These are phyloP conservation scores for Theobroma grandiflorum DNA, from an alignment of 441 rosid genomes.

Conservation along the genomic window DNA sequence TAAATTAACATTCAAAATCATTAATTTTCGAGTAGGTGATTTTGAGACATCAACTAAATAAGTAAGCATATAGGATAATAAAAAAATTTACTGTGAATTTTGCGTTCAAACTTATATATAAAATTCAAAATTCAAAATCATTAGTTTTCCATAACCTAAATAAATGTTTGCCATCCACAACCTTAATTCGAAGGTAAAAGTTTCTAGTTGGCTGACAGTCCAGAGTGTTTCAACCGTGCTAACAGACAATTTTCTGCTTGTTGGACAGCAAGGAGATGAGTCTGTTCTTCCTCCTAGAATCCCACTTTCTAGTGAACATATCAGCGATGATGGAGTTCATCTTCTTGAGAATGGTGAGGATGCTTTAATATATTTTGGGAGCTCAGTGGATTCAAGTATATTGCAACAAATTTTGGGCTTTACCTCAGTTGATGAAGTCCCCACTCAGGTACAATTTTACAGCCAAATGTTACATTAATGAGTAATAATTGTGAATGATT, in stretches of 20 bases:
- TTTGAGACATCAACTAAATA: no score
- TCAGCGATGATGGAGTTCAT: slow-evolving; percentile 89
- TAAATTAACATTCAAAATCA: no score
- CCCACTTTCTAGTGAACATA: slow-evolving; percentile 90
- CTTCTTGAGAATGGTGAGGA: slow-evolving; percentile 98
- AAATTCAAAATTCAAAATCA: no score
- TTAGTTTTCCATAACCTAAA: no score
- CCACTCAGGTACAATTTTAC: slow-evolving; percentile 60
- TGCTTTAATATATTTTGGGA: slow-evolving; percentile 80
- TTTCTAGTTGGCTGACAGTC: slow-evolving; percentile 5
- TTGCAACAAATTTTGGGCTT: slow-evolving; percentile 71
- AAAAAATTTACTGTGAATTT: no score
- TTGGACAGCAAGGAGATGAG: slow-evolving; percentile 69
- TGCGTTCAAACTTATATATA: no score
- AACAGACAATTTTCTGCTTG: slow-evolving; percentile 27
- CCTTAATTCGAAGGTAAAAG: slow-evolving; percentile 68
- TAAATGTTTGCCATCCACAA: slow-evolving; percentile 81
- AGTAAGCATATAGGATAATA: no score
- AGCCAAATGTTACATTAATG: no score
- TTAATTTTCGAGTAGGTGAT: no score
- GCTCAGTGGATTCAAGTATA: slow-evolving; percentile 62
- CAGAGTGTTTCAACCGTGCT: slow-evolving; percentile 21
- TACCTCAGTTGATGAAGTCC: slow-evolving; percentile 69
- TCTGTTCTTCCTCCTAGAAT: slow-evolving; percentile 66
- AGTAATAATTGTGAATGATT: no score